Evolutionary conservation across 139 green algal species (phyloP).

Genomic region (Micromonas pusilla): DNA sequence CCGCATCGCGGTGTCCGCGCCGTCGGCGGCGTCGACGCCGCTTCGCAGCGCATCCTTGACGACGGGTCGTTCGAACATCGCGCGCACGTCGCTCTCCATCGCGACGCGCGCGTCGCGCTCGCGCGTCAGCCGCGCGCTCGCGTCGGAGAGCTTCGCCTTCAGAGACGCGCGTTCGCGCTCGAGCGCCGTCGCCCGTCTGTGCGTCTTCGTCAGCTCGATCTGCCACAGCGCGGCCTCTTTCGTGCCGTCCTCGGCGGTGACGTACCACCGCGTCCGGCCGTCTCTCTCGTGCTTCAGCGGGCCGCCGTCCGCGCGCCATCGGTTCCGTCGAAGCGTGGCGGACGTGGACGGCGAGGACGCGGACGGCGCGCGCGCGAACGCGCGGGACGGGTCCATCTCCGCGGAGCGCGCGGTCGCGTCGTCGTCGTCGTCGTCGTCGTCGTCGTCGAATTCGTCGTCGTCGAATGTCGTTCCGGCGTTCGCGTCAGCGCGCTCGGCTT

Average conservation of each 20-base stretch:
- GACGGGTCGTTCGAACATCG: not conserved
- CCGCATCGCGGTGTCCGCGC: not conserved
- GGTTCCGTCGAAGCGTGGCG: too few relatives aligned
- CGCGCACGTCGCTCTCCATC: not conserved
- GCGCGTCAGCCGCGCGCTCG: not conserved
- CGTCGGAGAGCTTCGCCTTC: not conserved
- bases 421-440: too few relatives aligned
- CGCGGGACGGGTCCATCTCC: too few relatives aligned
- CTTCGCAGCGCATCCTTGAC: not conserved
- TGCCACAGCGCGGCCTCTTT: not conserved
- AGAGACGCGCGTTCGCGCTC: not conserved
- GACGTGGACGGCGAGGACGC: too few relatives aligned
- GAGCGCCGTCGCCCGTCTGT: not conserved
- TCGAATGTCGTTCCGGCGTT: too few relatives aligned
- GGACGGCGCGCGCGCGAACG: too few relatives aligned
- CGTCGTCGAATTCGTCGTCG: too few relatives aligned
- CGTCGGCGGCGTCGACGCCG: too few relatives aligned
- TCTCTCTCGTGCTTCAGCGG: not conserved
- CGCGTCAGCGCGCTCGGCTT: too few relatives aligned
- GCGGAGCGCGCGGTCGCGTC: too few relatives aligned
- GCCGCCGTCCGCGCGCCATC: too few relatives aligned
- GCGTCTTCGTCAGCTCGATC: not conserved
- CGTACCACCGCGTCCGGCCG: too few relatives aligned
- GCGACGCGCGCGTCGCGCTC: not conserved
- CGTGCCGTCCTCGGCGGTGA: not conserved